A percentile compares a stretch with the other conserved stretches of the same genome.
Evolutionary conservation across 2,329 filamentous ascomycete species (phyloP).

Genomic region (Ophiostoma quercus): DNA sequence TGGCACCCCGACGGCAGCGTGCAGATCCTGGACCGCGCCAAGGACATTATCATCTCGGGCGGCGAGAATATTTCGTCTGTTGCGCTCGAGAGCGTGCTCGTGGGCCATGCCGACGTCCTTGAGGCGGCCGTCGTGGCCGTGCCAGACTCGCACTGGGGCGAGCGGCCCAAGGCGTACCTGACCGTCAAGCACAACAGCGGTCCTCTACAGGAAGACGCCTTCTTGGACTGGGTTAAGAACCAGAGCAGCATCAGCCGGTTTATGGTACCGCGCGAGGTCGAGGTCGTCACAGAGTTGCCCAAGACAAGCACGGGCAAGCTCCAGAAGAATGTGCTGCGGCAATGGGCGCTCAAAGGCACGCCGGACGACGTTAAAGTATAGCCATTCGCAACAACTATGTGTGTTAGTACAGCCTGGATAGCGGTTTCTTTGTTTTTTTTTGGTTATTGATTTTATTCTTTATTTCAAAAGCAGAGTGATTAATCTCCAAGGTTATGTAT

Average conservation of each 20-base stretch:
- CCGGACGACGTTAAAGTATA: constrained; percentile 16
- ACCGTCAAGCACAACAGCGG: constrained; percentile 55
- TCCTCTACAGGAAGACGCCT: constrained; percentile 54
- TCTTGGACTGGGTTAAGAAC: constrained; percentile 82
- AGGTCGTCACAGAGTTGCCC: constrained; percentile 79
- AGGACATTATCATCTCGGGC: constrained; percentile 98
- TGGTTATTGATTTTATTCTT: no score
- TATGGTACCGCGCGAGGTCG: constrained; percentile 71
- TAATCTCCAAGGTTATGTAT: neutral
- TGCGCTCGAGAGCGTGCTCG: constrained; percentile 83
- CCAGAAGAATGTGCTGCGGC: constrained; percentile 85
- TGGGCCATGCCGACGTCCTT: constrained; percentile 79
- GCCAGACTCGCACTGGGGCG: constrained; percentile 85
- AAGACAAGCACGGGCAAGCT: constrained; percentile 98
- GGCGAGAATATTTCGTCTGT: constrained; percentile 97
- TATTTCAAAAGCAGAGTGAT: neutral
- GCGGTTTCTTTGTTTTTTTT: neutral
- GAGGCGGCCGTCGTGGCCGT: constrained; percentile 90
- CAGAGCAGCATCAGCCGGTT: constrained; percentile 80
- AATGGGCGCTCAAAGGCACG: constrained; percentile 57
- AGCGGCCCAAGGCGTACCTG: constrained; percentile 89
- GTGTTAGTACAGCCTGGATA: neutral
- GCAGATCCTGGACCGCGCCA: constrained; percentile 88
- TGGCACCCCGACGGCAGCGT: constrained; percentile 87
- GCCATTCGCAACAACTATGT: neutral